phyloP scores from a whole-genome alignment of 2,329 filamentous ascomycete species.

The Aspergillus pseudoviridinutans region DNA sequence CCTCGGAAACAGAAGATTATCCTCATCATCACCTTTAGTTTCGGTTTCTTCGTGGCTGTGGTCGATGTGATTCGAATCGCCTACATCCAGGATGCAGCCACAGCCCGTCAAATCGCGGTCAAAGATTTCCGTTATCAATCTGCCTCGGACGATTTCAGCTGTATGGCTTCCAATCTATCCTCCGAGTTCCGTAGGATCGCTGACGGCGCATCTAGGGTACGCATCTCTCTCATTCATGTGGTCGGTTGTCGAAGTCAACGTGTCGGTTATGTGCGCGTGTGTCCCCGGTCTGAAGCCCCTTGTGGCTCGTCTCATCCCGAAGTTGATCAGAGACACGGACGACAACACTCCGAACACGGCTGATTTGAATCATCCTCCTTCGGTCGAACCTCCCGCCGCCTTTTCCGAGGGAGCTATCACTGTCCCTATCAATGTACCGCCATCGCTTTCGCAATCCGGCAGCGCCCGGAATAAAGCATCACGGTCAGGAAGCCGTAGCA shows the following conservation, averaged over 20 bases:
- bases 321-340: constrained; percentile 50
- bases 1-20: constrained; percentile 85
- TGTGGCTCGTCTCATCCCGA: constrained; percentile 59
- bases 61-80: constrained; percentile 88
- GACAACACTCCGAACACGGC: constrained; percentile 18
- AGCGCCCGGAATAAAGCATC: constrained; percentile 16
- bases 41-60: constrained; percentile 81
- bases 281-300: constrained; percentile 90
- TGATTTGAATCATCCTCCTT: not conserved
- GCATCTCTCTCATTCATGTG: constrained; percentile 86
- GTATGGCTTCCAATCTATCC: constrained; percentile 22
- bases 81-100: constrained; percentile 72
- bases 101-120: constrained; percentile 31
- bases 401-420: constrained; percentile 9
- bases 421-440: not conserved
- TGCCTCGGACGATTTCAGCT: constrained; percentile 50
- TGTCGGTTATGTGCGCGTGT: constrained; percentile 85
- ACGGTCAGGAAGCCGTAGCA: constrained; percentile 14
- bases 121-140: constrained; percentile 33
- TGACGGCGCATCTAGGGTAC: constrained; percentile 59
- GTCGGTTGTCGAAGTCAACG: constrained; percentile 86
- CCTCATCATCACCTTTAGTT: constrained; percentile 76
- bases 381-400: constrained; percentile 1
- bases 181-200: too few relatives aligned
- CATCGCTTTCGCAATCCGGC: constrained; percentile 6